Percentiles rank a stretch among this genome's conserved stretches.
phyloP scores from a whole-genome alignment of 2,329 filamentous ascomycete genomes.

The Fusarium tjaetaba region DNA sequence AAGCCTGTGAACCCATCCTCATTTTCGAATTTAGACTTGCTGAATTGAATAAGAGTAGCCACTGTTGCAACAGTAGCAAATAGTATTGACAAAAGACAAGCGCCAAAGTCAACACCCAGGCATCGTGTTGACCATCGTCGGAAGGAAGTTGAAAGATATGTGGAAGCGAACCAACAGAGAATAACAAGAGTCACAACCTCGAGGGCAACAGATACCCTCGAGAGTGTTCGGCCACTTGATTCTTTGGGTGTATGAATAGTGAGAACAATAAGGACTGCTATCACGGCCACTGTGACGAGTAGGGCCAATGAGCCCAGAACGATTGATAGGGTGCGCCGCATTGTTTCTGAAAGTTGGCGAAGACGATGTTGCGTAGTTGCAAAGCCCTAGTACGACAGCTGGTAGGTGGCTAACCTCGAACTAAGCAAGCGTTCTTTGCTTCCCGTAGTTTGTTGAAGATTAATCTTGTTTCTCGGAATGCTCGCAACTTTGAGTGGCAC shows the following conservation, averaged over 20 bases:
- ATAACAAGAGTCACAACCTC: constrained; percentile 43
- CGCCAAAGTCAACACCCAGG: constrained; percentile 41
- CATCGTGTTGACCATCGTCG: constrained; percentile 39
- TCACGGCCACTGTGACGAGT: constrained; percentile 34
- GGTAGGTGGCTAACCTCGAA: constrained; percentile 31
- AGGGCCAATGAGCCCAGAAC: constrained; percentile 36
- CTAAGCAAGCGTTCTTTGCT: constrained; percentile 9
- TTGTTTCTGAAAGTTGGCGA: constrained; percentile 18
- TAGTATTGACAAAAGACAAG: constrained; percentile 53
- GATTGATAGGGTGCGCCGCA: constrained; percentile 34
- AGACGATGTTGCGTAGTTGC: constrained; percentile 1
- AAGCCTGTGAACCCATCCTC: constrained; percentile 19
- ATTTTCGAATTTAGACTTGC: constrained; percentile 36
- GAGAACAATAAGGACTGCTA: constrained; percentile 36
- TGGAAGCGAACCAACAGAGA: constrained; percentile 49
- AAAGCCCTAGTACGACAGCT: constrained; percentile 15
- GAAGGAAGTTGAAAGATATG: constrained; percentile 39
- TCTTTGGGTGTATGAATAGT: constrained; percentile 28
- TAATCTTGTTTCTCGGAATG: not conserved
- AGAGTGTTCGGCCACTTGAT: constrained; percentile 39
- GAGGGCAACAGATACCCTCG: constrained; percentile 43
- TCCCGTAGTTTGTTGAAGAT: not conserved
- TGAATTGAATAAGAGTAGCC: constrained; percentile 53
- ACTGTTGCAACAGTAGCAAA: constrained; percentile 58
- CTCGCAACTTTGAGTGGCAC: constrained; percentile 4